phyloP scores from a whole-genome alignment of 2,329 filamentous ascomycete genomes.

The Alternaria viburni region DNA sequence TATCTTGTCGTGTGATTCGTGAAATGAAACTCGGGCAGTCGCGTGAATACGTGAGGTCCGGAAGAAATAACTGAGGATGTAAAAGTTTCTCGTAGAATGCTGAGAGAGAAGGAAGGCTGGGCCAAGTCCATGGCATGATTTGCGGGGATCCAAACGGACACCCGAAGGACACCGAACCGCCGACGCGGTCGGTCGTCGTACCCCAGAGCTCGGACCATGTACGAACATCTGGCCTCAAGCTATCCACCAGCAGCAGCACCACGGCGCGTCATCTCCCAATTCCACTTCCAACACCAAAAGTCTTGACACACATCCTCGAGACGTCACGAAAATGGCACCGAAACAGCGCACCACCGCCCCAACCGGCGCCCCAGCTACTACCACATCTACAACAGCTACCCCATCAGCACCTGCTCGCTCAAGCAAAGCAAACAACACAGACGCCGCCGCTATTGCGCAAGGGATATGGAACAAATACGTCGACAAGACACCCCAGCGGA shows the following conservation, averaged over 20 bases:
- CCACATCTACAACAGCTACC: constrained; percentile 26
- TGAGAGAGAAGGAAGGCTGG: not conserved
- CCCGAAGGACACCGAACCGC: constrained; percentile 16
- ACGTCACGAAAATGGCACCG: constrained; percentile 35
- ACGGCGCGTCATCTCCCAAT: not conserved
- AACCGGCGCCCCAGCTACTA: constrained; percentile 10
- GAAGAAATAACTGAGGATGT: not conserved
- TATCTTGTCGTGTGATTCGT: too few relatives aligned
- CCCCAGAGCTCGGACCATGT: constrained; percentile 13
- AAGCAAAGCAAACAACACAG: constrained; percentile 40
- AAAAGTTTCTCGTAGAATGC: not conserved
- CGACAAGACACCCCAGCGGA: constrained; percentile 82
- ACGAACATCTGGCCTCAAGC: constrained; percentile 36
- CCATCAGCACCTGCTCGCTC: constrained; percentile 23
- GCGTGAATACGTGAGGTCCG: not conserved
- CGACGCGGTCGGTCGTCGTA: constrained; percentile 2
- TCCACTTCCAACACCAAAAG: not conserved
- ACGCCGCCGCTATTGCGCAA: constrained; percentile 64
- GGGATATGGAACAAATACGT: constrained; percentile 81
- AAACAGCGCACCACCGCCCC: constrained; percentile 36
- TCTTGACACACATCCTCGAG: not conserved
- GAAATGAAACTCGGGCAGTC: too few relatives aligned
- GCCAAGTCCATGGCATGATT: constrained; percentile 10
- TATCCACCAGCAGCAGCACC: constrained; percentile 16
- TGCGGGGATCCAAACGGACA: constrained; percentile 26